phyloP scores from a whole-genome alignment of 192 early-diverging fungal species.

The Bifiguratus adelaidae region DNA sequence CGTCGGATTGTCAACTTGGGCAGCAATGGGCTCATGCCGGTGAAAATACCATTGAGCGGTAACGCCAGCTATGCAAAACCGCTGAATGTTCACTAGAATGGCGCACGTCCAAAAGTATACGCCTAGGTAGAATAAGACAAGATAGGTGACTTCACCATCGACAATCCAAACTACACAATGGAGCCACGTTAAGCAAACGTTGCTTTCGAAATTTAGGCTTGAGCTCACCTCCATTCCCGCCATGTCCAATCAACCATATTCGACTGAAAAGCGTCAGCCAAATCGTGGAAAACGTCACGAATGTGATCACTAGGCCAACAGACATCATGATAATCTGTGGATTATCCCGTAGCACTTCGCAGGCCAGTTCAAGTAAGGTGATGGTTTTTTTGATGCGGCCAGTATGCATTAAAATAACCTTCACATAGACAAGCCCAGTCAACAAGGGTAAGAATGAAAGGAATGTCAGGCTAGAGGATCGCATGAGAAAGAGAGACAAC shows the following conservation, averaged over 20 bases:
- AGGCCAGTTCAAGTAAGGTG: slow-evolving; percentile 52
- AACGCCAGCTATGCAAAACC: slow-evolving; percentile 53
- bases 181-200: background rate
- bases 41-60: slow-evolving; percentile 80
- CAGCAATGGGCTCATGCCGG: slow-evolving; percentile 18
- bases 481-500: background rate
- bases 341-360: slow-evolving; percentile 59
- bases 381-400: slow-evolving; percentile 35
- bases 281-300: slow-evolving; percentile 44
- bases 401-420: slow-evolving; percentile 20
- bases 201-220: slow-evolving; percentile 3
- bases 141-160: slow-evolving; percentile 32
- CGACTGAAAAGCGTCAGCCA: slow-evolving; percentile 61
- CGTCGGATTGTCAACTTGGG: slow-evolving; percentile 18
- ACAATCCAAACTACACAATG: slow-evolving; percentile 29
- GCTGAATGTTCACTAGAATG: slow-evolving; percentile 60
- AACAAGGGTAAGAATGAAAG: slow-evolving; percentile 39
- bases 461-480: slow-evolving; percentile 16
- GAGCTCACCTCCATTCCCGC: slow-evolving; percentile 1
- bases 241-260: slow-evolving; percentile 48
- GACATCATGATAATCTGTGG: slow-evolving; percentile 59
- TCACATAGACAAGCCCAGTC: slow-evolving; percentile 20
- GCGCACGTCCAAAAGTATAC: slow-evolving; percentile 71
- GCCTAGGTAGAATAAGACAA: slow-evolving; percentile 45
- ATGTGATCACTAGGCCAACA: slow-evolving; percentile 35